Base-by-base conservation (phyloP, 345 rosid species). In the Schrenkiella parvula region DNA sequence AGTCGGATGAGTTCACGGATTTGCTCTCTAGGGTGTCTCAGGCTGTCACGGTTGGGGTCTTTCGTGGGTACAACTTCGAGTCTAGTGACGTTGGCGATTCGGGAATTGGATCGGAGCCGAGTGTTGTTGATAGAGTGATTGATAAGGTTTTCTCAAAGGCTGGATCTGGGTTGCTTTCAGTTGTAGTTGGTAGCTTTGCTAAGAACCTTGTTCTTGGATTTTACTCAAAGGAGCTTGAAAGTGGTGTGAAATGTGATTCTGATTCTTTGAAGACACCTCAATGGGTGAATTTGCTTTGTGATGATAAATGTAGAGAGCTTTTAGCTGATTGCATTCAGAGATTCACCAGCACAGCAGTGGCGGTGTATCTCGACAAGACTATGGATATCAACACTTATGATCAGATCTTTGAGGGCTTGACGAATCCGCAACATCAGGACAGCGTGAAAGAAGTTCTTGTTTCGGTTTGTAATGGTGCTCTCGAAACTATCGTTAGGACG, bases 321-420 rank as follows among this genome's bases (percentile, higher is more conserved):
- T 71, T 92, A 47, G 87, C 91, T 48, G 89, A 90, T 69, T 90
- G 93, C 52, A 86, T 92, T 38, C 84, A 92, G 79, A 87, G 83
- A 75, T 92, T 95, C 71, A 97, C 91, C 64, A 83, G 91, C 65
- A 81, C 96, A 0, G 95, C 97, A 1, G 73, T 95, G 22, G 78
- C 88, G 3, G 90, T 92, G 41, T 95, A 90, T 76, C 92, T 95
- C n/a, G 97, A 92, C 70, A 95, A 92, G 83, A 92, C 98, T 0
- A 79, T 87, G 86, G 60, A 85, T 2, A 85, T 95, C 80, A 95
- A 95, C 74, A 66, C 86, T 42, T 95, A 86, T 37, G 95, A 92
- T 60, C 91, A 89, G 34, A 57, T 95, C 66, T 92, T 95, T 70
- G 25, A 88, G 4, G 98, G 98, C 8, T 47, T 95, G 72, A 92